Evolutionary conservation across 2,329 filamentous ascomycete species (phyloP).

Genomic region (Annulohypoxylon truncatum): DNA sequence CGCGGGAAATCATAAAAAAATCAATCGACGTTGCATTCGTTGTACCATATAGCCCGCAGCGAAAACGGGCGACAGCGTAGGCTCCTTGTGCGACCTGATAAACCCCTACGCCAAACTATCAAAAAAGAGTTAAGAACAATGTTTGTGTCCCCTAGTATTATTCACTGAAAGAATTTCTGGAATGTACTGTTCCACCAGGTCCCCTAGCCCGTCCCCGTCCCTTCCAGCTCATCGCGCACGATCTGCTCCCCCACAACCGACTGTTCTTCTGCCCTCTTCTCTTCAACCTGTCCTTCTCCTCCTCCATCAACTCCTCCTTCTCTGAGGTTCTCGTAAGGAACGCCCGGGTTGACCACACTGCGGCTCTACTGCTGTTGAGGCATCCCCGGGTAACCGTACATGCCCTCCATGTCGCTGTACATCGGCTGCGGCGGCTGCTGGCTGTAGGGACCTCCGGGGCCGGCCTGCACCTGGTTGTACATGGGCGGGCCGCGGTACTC

Average conservation of each 20-base stretch:
- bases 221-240: background rate
- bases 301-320: background rate
- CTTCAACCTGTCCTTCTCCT: background rate
- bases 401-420: slow-evolving; percentile 83
- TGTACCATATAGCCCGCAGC: slow-evolving; percentile 17
- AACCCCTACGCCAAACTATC: slow-evolving; percentile 40
- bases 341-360: background rate
- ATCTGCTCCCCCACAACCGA: background rate
- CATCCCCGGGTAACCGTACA: slow-evolving; percentile 87
- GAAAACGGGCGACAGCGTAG: background rate
- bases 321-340: background rate
- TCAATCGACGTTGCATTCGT: slow-evolving; percentile 38
- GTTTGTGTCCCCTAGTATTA: slow-evolving; percentile 35
- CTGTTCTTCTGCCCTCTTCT: background rate
- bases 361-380: slow-evolving; percentile 73
- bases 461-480: slow-evolving; percentile 84
- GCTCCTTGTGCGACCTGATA: slow-evolving; percentile 24
- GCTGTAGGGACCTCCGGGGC: slow-evolving; percentile 77
- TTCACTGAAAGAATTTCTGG: slow-evolving; percentile 36
- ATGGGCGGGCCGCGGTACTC: slow-evolving; percentile 86
- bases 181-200: slow-evolving; percentile 30
- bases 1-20: background rate
- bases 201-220: background rate
- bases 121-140: slow-evolving; percentile 24
- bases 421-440: slow-evolving; percentile 81